A percentile compares a stretch with the other conserved stretches of the same genome.
Conservation (phyloP, 2,329 filamentous ascomycete genomes). For the Cephalotrichum gorgonifer region DNA sequence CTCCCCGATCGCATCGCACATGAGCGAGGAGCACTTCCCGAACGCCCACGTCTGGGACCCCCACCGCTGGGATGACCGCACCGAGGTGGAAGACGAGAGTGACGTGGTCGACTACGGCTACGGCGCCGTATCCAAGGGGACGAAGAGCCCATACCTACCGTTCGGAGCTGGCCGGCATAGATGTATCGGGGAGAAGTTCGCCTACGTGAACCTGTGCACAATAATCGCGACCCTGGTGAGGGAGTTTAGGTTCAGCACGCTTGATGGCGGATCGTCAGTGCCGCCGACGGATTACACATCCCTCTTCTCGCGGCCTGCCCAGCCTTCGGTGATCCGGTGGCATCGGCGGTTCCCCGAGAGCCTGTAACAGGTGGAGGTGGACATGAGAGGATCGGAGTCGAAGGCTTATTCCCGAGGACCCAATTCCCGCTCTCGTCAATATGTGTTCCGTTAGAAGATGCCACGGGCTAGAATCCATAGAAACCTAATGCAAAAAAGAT, state of each 20-base stretch:
- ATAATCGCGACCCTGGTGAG: constrained; percentile 54
- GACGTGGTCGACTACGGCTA: constrained; percentile 19
- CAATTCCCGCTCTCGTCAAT: too few relatives aligned
- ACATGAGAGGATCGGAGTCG: background rate
- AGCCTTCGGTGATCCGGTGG: constrained; percentile 23
- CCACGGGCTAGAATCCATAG: too few relatives aligned
- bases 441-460: too few relatives aligned
- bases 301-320: constrained; percentile 24
- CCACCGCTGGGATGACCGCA: constrained; percentile 16
- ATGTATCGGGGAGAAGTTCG: constrained; percentile 69
- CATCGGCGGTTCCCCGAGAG: constrained; percentile 12
- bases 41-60: constrained; percentile 17
- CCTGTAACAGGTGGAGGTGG: background rate
- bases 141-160: constrained; percentile 41
- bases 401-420: too few relatives aligned
- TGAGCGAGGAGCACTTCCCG: constrained; percentile 50
- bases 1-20: constrained; percentile 29
- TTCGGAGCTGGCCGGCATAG: constrained; percentile 65
- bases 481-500: too few relatives aligned
- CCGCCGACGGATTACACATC: constrained; percentile 56
- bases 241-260: constrained; percentile 47
- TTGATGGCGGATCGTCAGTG: constrained; percentile 43
- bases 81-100: constrained; percentile 9
- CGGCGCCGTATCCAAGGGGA: constrained; percentile 19
- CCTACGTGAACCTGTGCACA: constrained; percentile 57